Evolutionary conservation across 345 rosid species (phyloP), one percentile per base, ranked within the genome.

Genomic region (Populus simonii): DNA sequence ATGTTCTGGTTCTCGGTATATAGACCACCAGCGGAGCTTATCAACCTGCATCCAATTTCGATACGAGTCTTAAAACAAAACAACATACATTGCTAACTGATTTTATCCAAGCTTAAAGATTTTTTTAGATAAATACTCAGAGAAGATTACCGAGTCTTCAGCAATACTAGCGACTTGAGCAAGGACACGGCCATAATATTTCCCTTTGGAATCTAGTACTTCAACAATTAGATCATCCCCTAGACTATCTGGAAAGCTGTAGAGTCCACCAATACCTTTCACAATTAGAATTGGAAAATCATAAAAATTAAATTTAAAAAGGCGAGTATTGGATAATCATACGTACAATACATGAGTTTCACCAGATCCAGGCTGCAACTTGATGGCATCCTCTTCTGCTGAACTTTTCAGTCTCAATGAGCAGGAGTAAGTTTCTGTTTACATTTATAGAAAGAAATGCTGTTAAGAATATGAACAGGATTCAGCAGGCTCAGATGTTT

Each of bases 201-300:
- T 90, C 83, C 98, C 98, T 77, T 85, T 93, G 66, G 97, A 91
- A 75, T 93, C 99, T 65, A 84, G 92, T 82, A 96, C 88, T 85
- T 93, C 99, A 80, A 92, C 89, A 81, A 92, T 89, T 71, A 96
- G 84, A 89, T 96, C 99, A 83, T 96, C 99, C 79, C 96, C 99
- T 55, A 85, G 86, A 76, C 93, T 85, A 82, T 96, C 99, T 67
- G 99, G 99, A 84, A 96, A 96, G 89, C 99, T 96, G 96, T 81
- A 74, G 67, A 74, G 80, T 25, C 31, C 31, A 66, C 74, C 71
- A 74, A 69, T 69, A 31, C 5, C 7, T 68, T 61, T 23, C 31
- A 53, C 27, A 69, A 70, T 36, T 8, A 65, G 43, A 55, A 22
- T 62, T 73, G 59, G 39, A 78, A 53, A 43, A 71, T 43, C 39